Evolutionary conservation across 768 basidiomycete species (phyloP).

Genomic region (Tricholoma sp.): DNA sequence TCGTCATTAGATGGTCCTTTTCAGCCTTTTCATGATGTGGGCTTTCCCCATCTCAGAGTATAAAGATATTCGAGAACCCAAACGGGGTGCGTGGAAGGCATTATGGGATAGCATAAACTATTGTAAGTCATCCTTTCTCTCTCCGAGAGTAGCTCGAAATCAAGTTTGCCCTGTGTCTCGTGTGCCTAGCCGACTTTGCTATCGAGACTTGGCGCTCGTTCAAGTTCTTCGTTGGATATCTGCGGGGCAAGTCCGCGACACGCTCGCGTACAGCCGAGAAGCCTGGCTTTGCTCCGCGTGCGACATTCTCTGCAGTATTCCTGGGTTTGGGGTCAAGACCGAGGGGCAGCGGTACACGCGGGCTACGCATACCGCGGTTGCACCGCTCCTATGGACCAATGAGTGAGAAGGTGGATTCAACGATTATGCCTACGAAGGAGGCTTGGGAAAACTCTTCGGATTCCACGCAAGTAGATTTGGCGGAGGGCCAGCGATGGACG

Average conservation of each 20-base stretch:
- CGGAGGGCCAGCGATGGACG: neutral
- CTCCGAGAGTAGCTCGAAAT: neutral
- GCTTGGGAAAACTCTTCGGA: neutral
- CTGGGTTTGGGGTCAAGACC: neutral
- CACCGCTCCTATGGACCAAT: neutral
- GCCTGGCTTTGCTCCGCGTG: neutral
- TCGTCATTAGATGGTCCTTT: constrained; percentile 68
- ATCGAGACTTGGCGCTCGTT: constrained; percentile 58
- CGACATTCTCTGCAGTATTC: neutral
- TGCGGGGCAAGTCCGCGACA: neutral
- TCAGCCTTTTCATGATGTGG: constrained; percentile 72
- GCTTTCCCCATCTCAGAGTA: constrained; percentile 74
- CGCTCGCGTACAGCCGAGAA: neutral
- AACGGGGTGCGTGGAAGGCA: constrained; percentile 56
- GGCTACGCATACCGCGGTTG: neutral
- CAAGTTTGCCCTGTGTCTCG: neutral
- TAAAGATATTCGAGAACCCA: constrained; percentile 27
- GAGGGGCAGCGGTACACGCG: neutral
- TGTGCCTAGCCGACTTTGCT: constrained; percentile 50
- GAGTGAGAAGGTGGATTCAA: neutral
- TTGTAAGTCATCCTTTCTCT: constrained; percentile 9
- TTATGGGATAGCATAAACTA: constrained; percentile 52
- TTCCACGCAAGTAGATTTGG: neutral
- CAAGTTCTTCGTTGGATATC: constrained; percentile 35
- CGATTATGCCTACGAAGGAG: neutral